Evolutionary conservation across 306 rosid genomes (phyloP).

Genomic region (Inga laurina): DNA sequence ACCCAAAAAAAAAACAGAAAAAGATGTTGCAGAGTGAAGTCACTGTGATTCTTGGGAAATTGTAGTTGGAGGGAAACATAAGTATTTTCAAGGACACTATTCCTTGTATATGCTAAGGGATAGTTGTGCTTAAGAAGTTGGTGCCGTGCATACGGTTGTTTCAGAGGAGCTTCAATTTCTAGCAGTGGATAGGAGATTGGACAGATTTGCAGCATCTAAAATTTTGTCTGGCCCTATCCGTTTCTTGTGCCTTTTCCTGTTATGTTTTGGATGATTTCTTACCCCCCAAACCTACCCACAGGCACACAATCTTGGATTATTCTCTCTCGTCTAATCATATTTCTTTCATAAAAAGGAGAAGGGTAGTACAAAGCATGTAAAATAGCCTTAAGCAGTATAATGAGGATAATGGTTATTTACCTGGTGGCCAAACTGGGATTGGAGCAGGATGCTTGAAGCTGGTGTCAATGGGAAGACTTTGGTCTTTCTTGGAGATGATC

Average conservation of each 20-base stretch:
- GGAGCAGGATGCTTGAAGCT: conserved; percentile 55
- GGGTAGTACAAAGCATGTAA: too few relatives aligned
- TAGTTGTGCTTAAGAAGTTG: not conserved
- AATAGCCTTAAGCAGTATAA: too few relatives aligned
- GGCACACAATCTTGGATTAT: too few relatives aligned
- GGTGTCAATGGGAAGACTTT: conserved; percentile 45
- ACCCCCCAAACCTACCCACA: too few relatives aligned
- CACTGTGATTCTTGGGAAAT: too few relatives aligned
- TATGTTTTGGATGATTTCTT: too few relatives aligned
- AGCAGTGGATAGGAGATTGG: not conserved
- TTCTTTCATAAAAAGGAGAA: too few relatives aligned
- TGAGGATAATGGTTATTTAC: not conserved
- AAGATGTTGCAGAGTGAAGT: not conserved
- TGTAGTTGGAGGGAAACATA: too few relatives aligned
- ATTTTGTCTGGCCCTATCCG: not conserved
- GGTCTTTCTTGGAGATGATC: conserved; percentile 18
- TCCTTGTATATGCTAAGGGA: not conserved
- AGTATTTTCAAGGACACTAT: too few relatives aligned
- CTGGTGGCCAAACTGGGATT: conserved; percentile 38
- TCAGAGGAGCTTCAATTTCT: not conserved
- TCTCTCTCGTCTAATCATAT: too few relatives aligned
- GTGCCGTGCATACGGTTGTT: not conserved
- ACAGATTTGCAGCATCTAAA: not conserved
- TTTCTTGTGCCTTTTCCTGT: not conserved
- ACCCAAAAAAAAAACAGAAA: too few relatives aligned